Conservation (phyloP, 257 asterid species). For the Eustoma russellianum region DNA sequence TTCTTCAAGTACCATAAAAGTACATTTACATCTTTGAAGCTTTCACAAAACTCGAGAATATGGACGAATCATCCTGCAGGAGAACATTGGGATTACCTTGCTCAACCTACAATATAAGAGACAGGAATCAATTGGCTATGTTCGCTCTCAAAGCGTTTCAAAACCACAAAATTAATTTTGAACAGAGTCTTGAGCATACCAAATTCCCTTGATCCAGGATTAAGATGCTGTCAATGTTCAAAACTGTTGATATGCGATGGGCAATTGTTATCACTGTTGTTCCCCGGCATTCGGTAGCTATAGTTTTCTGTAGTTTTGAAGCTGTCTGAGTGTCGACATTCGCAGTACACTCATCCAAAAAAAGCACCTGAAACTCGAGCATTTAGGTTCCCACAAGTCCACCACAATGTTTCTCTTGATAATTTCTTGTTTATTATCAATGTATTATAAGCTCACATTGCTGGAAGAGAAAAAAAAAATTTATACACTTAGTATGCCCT, state of each 20-base stretch:
- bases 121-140: not conserved
- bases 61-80: conserved; percentile 17
- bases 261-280: conserved; percentile 71
- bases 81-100: conserved; percentile 34
- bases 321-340: conserved; percentile 79
- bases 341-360: conserved; percentile 92
- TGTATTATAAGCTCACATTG: no score
- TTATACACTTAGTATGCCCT: no score
- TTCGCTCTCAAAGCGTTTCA: not conserved
- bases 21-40: conserved; percentile 29
- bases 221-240: conserved; percentile 61
- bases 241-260: conserved; percentile 83
- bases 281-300: conserved; percentile 46
- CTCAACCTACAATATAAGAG: conserved; percentile 23
- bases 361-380: conserved; percentile 46
- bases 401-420: no score
- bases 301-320: conserved; percentile 61
- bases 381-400: not conserved
- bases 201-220: conserved; percentile 68
- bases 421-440: no score
- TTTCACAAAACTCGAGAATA: conserved; percentile 31
- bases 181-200: conserved; percentile 24
- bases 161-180: not conserved
- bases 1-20: no score
- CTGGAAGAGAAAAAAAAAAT: no score